Evolutionary conservation across 2,329 filamentous ascomycete genomes (phyloP).

Genomic region (Paracoccidioides lutzii): DNA sequence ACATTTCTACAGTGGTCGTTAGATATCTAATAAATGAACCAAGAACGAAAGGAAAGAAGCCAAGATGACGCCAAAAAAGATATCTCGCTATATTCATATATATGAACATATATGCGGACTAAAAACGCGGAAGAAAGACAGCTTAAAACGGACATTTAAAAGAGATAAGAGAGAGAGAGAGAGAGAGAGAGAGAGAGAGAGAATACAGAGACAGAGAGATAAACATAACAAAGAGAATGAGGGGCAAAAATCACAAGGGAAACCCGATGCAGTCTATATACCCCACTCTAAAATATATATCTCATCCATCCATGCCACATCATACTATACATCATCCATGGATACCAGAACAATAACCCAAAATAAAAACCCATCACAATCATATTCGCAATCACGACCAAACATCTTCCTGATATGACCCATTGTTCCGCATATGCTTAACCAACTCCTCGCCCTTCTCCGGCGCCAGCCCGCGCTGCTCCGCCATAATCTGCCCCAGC

Average conservation of each 20-base stretch:
- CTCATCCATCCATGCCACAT: neutral
- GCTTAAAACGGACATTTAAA: neutral
- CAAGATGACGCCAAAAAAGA: no score
- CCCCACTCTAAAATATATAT: neutral
- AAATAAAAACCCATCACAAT: neutral
- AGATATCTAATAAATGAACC: no score
- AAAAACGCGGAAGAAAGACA: neutral
- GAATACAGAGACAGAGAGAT: neutral
- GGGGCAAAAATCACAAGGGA: neutral
- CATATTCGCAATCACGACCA: constrained; percentile 40
- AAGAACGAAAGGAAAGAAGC: no score
- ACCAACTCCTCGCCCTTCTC: constrained; percentile 90
- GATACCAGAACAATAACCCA: neutral
- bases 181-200: neutral
- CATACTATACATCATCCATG: neutral
- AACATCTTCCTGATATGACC: constrained; percentile 84
- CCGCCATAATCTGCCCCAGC: constrained; percentile 74
- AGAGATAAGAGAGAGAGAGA: neutral
- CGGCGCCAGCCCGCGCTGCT: constrained; percentile 68
- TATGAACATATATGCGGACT: no score
- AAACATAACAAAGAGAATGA: neutral
- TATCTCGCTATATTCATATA: no score
- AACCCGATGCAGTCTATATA: neutral
- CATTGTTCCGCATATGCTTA: constrained; percentile 87
- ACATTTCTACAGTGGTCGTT: no score